phyloP scores from a whole-genome alignment of 2,329 filamentous ascomycete genomes.

The Cercospora sp. region DNA sequence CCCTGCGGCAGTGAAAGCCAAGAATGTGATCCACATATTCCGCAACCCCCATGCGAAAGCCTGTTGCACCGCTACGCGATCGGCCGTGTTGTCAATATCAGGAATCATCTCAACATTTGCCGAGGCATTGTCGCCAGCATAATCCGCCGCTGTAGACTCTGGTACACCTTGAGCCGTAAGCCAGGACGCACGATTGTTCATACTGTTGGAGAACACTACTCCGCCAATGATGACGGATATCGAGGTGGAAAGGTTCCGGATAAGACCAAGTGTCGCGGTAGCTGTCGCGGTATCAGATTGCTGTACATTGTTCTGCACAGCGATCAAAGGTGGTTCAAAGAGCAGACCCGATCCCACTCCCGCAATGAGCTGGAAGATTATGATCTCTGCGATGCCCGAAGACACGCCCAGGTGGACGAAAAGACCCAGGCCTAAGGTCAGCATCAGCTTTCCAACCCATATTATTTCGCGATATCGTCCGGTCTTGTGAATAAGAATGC shows the following conservation, averaged over 20 bases:
- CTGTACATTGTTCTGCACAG: neutral
- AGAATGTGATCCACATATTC: neutral
- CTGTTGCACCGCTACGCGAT: neutral
- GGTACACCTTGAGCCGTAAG: neutral
- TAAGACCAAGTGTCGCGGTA: neutral
- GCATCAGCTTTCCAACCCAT: neutral
- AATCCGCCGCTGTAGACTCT: neutral
- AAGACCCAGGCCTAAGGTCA: neutral
- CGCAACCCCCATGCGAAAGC: neutral
- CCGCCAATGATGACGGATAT: neutral
- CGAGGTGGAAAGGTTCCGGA: neutral
- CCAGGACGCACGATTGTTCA: neutral
- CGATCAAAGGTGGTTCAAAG: neutral
- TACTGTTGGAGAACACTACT: neutral
- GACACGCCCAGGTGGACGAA: neutral
- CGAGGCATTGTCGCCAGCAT: neutral
- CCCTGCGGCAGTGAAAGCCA: neutral
- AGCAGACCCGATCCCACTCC: neutral
- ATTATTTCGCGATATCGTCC: neutral
- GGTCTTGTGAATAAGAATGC: neutral
- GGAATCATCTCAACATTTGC: slow-evolving; percentile 1
- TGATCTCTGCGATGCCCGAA: neutral
- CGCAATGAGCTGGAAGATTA: neutral
- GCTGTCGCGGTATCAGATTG: neutral
- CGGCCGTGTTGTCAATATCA: neutral